A percentile compares a stretch with the other conserved stretches of the same genome.
These are phyloP conservation scores for Cladophialophora immunda DNA, from an alignment of 2,329 filamentous ascomycete species.

Conservation along the genomic window DNA sequence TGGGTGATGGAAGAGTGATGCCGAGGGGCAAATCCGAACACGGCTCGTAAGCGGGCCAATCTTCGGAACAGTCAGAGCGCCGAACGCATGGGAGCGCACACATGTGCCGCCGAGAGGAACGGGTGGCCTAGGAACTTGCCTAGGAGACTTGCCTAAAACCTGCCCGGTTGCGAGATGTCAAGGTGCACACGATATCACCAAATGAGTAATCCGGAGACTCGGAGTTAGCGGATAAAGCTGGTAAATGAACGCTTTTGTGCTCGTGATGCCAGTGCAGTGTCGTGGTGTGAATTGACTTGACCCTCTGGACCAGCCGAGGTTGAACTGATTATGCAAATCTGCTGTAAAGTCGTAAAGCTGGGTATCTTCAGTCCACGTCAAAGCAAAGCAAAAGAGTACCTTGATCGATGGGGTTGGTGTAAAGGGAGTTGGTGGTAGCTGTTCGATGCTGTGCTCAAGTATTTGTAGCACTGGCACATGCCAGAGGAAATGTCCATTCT, in stretches of 20 bases:
- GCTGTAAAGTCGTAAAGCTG: neutral
- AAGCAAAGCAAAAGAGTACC: constrained; percentile 12
- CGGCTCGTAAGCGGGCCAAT: constrained; percentile 20
- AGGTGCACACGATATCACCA: neutral
- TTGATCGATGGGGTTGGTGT: neutral
- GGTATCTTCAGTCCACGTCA: neutral
- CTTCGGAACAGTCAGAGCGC: constrained; percentile 23
- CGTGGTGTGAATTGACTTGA: neutral
- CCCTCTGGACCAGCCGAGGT: constrained; percentile 14
- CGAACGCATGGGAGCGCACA: constrained; percentile 2
- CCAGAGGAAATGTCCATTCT: neutral
- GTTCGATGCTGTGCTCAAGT: neutral
- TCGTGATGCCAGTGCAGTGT: neutral
- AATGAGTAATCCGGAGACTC: constrained; percentile 19
- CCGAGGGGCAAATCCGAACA: constrained; percentile 2
- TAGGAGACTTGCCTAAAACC: neutral
- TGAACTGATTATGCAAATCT: constrained; percentile 13
- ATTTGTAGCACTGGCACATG: constrained; percentile 15
- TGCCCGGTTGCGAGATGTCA: neutral
- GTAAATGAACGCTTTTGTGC: neutral
- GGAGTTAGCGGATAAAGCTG: constrained; percentile 14
- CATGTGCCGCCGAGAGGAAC: neutral
- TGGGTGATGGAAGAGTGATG: neutral
- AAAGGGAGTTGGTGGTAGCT: neutral
- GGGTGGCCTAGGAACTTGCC: neutral